phyloP scores from a whole-genome alignment of 1,284 basidiomycete species.

The Boletellus dicymbophilus region DNA sequence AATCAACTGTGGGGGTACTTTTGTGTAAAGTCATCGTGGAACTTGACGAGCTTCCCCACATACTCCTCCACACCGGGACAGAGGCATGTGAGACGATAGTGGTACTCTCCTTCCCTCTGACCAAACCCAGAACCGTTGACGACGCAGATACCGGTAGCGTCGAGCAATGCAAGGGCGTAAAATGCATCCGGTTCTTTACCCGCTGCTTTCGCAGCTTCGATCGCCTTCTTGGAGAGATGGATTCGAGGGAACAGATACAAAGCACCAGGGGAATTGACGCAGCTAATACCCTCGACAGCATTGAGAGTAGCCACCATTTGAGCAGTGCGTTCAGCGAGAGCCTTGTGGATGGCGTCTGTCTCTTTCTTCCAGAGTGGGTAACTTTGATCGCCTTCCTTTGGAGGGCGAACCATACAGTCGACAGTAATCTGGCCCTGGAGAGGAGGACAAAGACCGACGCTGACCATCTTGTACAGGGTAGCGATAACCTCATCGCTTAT shows the following conservation, averaged over 20 bases:
- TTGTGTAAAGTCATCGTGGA: constrained; percentile 78
- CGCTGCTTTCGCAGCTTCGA: constrained; percentile 67
- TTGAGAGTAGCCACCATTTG: constrained; percentile 81
- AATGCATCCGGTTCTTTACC: constrained; percentile 87
- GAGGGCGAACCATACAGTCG: constrained; percentile 88
- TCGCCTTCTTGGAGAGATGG: constrained; percentile 68
- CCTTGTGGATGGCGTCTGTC: constrained; percentile 76
- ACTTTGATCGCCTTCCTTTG: constrained; percentile 71
- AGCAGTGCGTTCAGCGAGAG: constrained; percentile 70
- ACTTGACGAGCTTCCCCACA: constrained; percentile 80
- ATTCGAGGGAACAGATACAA: constrained; percentile 87
- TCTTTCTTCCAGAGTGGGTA: constrained; percentile 82
- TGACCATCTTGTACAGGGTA: constrained; percentile 94
- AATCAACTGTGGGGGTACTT: constrained; percentile 50
- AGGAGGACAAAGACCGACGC: constrained; percentile 87
- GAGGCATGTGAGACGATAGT: constrained; percentile 87
- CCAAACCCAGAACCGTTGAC: constrained; percentile 93
- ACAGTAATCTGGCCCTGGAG: constrained; percentile 90
- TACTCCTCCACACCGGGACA: constrained; percentile 92
- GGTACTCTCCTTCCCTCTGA: constrained; percentile 84
- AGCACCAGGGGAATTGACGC: constrained; percentile 88
- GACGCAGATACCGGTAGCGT: constrained; percentile 91
- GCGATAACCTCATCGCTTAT: constrained; percentile 75
- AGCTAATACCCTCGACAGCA: constrained; percentile 77
- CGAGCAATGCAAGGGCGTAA: constrained; percentile 82